Evolutionary conservation across 2,329 filamentous ascomycete species (phyloP).

Genomic region (Trichoderma guizhouense): DNA sequence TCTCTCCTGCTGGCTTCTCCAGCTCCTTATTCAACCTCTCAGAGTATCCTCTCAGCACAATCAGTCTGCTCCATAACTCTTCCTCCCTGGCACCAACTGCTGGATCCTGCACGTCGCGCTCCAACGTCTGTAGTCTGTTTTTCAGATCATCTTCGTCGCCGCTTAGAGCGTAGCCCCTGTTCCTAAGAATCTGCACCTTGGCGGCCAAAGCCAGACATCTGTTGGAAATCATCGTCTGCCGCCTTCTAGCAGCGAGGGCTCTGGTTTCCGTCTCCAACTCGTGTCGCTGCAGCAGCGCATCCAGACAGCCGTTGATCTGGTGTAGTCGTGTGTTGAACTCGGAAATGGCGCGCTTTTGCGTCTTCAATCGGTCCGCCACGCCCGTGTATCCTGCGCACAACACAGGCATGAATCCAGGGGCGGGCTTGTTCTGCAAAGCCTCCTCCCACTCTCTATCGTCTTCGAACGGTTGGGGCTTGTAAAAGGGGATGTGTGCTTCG

Average conservation of each 20-base stretch:
- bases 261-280: constrained; percentile 74
- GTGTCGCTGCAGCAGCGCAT: constrained; percentile 69
- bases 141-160: constrained; percentile 76
- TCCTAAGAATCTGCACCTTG: constrained; percentile 76
- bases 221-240: constrained; percentile 69
- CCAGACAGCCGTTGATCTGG: constrained; percentile 72
- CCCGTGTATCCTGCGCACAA: constrained; percentile 71
- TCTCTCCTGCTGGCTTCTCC: constrained; percentile 60
- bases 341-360: constrained; percentile 66
- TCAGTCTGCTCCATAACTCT: constrained; percentile 81
- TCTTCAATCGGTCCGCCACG: constrained; percentile 67
- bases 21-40: constrained; percentile 70
- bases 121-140: constrained; percentile 65
- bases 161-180: constrained; percentile 76
- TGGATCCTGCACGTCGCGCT: constrained; percentile 70
- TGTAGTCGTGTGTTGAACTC: constrained; percentile 71
- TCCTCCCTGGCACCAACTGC: constrained; percentile 72
- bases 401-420: constrained; percentile 71
- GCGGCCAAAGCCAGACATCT: constrained; percentile 72
- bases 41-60: constrained; percentile 69
- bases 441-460: constrained; percentile 81
- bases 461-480: constrained; percentile 66
- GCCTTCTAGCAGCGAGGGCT: constrained; percentile 67
- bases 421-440: constrained; percentile 75
- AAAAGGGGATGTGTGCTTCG: constrained; percentile 71